Base-by-base conservation (phyloP, 768 basidiomycete genomes). In the Neoboletus subvelutipes region DNA sequence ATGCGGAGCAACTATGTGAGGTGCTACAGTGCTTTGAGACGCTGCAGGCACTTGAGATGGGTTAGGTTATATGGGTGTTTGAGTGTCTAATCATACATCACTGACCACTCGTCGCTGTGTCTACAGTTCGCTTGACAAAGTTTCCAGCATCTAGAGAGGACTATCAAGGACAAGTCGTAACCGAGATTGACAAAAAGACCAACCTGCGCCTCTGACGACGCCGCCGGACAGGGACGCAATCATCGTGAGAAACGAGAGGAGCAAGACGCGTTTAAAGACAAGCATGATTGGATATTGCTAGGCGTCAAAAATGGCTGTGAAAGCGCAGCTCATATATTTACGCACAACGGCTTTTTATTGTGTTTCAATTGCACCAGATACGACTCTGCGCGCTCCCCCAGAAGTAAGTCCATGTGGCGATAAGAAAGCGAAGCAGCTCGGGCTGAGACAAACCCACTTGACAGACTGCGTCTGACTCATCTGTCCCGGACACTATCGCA, bases 181-280 rank as follows among this genome's bases (percentile, higher is more conserved):
- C 45, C 2, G 9, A 22, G 34, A 34, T 43, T 31, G 4, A 47
- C 12, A 17, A 28, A 12, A 11, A 29, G 40, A 45, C 61, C 11
- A 20, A 65, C 66, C 57, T 63, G 29, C 22, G 28, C 34, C 24
- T 55, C 39, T 42, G 22, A 62, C 26, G 22, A 52, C 31, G 18
- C 55, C 43, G 1, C 55, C 58, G n/a, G 48, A 41, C 29, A 49
- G 55, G 15, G 26, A 63, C 26, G 54, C 55, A n/a, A 43, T 34
- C 43, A 58, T 29, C 12, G 47, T 45, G 28, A 68, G 53, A 29
- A 68, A 34, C 7, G 53, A 60, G 29, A 65, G 43, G 31, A 64
- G 28, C 34, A 53, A 43, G 36, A 34, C 6, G 15, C 55, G 58
- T 31, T 52, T 34, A 9, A 63, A 51, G 28, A 52, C 47, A 17